phyloP scores from a whole-genome alignment of 495 filamentous ascomycete species.

The Corynascus novoguineensis region DNA sequence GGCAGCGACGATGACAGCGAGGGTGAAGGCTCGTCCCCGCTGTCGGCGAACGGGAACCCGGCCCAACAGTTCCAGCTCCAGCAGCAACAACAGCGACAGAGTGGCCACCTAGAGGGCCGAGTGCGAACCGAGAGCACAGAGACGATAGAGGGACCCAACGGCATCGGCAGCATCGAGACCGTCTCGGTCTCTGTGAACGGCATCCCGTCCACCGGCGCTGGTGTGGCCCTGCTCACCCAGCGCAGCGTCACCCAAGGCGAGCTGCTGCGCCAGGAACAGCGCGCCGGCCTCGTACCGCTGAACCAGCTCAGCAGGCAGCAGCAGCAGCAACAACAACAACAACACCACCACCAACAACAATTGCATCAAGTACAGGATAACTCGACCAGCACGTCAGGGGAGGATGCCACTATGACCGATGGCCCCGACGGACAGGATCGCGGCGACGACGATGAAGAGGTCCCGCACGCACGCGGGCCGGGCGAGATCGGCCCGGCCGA shows the following conservation, averaged over 20 bases:
- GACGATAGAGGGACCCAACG: conserved; percentile 66
- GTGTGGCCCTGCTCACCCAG: conserved; percentile 23
- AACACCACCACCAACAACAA: conserved; percentile 23
- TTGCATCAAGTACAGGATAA: conserved; percentile 13
- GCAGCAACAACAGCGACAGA: conserved; percentile 23
- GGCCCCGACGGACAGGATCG: no score
- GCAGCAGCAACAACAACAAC: conserved; percentile 20
- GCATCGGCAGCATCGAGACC: conserved; percentile 64
- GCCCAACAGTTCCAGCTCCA: conserved; percentile 13
- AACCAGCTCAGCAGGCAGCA: conserved; percentile 39
- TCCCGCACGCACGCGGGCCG: conserved; percentile 76
- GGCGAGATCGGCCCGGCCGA: conserved; percentile 80
- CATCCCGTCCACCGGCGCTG: conserved; percentile 41
- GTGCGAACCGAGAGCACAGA: conserved; percentile 62
- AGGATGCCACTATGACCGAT: conserved; percentile 33
- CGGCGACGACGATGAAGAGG: conserved; percentile 52
- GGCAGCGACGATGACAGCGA: conserved; percentile 26
- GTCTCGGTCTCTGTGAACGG: conserved; percentile 65
- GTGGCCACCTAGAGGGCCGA: conserved; percentile 41
- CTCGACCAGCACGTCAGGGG: conserved; percentile 26
- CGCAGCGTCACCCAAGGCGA: conserved; percentile 70
- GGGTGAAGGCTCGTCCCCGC: conserved; percentile 22
- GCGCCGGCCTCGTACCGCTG: conserved; percentile 58
- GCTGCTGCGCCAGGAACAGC: conserved; percentile 71
- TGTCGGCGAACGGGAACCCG: conserved; percentile 14